phyloP scores from a whole-genome alignment of 345 rosid genomes.

The Ceriops decandra region DNA sequence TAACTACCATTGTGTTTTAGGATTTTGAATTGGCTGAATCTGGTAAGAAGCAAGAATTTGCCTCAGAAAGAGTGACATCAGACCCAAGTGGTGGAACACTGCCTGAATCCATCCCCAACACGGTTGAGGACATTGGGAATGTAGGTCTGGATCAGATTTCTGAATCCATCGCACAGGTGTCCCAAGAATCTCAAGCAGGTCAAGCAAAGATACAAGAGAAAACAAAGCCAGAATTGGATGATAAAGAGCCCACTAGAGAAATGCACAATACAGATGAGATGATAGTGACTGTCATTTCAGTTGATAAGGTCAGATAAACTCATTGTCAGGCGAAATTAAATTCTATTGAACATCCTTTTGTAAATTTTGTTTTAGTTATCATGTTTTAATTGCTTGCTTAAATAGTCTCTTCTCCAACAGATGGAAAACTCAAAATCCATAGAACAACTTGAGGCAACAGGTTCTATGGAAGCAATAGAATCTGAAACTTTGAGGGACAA shows the following conservation, averaged over 20 bases:
- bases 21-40: slow-evolving; percentile 16
- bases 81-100: slow-evolving; percentile 15
- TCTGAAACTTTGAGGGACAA: slow-evolving; percentile 8
- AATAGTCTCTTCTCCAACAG: no score
- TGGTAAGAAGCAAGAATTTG: slow-evolving; percentile 15
- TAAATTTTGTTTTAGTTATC: no score
- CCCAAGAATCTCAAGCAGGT: slow-evolving; percentile 27
- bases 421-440: no score
- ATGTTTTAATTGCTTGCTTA: no score
- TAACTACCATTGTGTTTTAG: slow-evolving; percentile 23
- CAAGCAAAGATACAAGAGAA: slow-evolving; percentile 20
- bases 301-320: slow-evolving; percentile 37
- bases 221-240: slow-evolving; percentile 14
- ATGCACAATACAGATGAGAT: slow-evolving; percentile 26
- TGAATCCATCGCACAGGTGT: slow-evolving; percentile 5
- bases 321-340: not conserved
- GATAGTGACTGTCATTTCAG: slow-evolving; percentile 22
- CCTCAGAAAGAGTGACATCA: slow-evolving; percentile 19
- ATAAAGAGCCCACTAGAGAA: slow-evolving; percentile 21
- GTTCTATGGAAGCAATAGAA: slow-evolving; percentile 14
- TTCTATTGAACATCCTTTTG: slow-evolving; percentile 17
- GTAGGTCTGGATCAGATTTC: slow-evolving; percentile 7
- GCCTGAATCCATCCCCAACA: slow-evolving; percentile 10
- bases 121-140: slow-evolving; percentile 15
- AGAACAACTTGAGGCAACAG: slow-evolving; percentile 8